phyloP scores from a whole-genome alignment of 2,329 filamentous ascomycete genomes.

The Colletotrichum lini region DNA sequence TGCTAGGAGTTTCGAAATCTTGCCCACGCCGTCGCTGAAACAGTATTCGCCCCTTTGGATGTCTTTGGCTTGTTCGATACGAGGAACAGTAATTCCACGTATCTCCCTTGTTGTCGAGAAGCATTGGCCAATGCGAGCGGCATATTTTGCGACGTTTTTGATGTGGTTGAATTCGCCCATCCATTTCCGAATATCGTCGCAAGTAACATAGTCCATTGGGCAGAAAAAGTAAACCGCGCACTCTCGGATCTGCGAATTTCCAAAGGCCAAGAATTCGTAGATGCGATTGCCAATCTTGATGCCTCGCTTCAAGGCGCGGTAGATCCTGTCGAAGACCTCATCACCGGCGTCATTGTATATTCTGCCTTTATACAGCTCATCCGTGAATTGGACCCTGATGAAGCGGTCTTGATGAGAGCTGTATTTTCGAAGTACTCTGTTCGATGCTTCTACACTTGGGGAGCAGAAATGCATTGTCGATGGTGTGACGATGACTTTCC shows the following conservation, averaged over 20 bases:
- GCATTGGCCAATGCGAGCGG: constrained; percentile 91
- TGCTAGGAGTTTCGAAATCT: constrained; percentile 86
- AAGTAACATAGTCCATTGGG: constrained; percentile 75
- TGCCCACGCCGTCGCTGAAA: constrained; percentile 95
- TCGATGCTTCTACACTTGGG: constrained; percentile 87
- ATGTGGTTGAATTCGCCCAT: constrained; percentile 92
- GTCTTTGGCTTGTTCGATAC: constrained; percentile 76
- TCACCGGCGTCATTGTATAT: constrained; percentile 70
- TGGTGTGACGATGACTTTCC: constrained; percentile 86
- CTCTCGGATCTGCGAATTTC: constrained; percentile 95
- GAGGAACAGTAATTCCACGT: constrained; percentile 71
- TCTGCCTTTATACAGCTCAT: constrained; percentile 77
- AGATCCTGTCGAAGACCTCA: constrained; percentile 79
- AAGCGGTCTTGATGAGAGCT: constrained; percentile 81
- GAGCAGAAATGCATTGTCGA: constrained; percentile 85
- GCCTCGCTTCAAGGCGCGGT: constrained; percentile 80
- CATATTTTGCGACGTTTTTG: constrained; percentile 87
- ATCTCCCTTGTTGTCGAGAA: constrained; percentile 93
- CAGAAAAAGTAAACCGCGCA: constrained; percentile 95
- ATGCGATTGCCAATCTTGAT: constrained; percentile 85
- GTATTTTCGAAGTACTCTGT: constrained; percentile 86
- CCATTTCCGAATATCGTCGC: constrained; percentile 83
- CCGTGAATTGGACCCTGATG: constrained; percentile 89
- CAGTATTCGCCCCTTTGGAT: constrained; percentile 77
- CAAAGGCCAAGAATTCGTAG: constrained; percentile 93